Evolutionary conservation across 2,329 filamentous ascomycete species (phyloP), one percentile per base, ranked within the genome.

Genomic region (Penicillium sp.): DNA sequence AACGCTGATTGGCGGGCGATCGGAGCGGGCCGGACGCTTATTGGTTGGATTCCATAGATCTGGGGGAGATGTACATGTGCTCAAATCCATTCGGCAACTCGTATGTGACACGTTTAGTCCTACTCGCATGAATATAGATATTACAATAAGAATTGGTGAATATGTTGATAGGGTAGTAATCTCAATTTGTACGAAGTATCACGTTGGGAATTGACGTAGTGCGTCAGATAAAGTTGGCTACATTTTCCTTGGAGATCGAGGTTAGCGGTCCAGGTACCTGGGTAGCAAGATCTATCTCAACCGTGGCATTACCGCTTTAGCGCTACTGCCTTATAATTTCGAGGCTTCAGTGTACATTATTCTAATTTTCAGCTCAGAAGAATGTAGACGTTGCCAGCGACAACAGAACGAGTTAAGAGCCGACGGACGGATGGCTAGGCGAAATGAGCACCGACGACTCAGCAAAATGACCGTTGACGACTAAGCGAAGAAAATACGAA

Each of bases 101-200:
- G 24, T 8, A 8, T 9, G 24, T 22, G 35, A 50, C 47, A 42
- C 1, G 1, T 1, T 0, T 4, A 5, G 8, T 3, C 18, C 9
- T 32, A 6, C 8, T 5, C 26, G 26, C 35, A 13, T 13, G 2
- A 13, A 4, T 2, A 1, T 1, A 13, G 9, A 1, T 42, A 2
- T 4, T 5, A 1, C 0, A 0, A n/a, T 6, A 2, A 40, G 4
- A 14, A 5, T 32, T 32, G 0, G 14, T 50, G 24, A 40, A 10
- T 5, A 3, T 2, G 1, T 9, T n/a, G 2, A 6, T 20, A 20
- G 2, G 4, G 2, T n/a, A 9, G 0, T 13, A n/a, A 5, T 11
- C 4, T n/a, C 7, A 1, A 22, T 31, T 16, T 50, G 9, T 9
- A 42, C 47, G 1, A 31, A 31, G 1, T 32, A 5, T 50, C 18